Percentiles rank a stretch among this genome's conserved stretches.
These are phyloP conservation scores for Alnus glutinosa DNA, from an alignment of 306 rosid genomes.

Conservation along the genomic window DNA sequence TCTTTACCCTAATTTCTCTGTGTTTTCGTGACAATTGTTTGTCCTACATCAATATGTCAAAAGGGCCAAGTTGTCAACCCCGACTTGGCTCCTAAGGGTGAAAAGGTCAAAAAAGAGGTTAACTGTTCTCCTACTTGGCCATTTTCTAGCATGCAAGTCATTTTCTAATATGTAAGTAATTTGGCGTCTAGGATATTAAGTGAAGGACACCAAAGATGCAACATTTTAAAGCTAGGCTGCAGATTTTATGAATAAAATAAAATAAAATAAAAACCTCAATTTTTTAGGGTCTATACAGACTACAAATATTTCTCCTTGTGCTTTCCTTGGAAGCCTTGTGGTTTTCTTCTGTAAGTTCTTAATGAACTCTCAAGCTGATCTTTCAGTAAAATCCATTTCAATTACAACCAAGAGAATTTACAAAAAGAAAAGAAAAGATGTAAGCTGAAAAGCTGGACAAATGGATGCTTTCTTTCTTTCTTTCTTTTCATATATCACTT, in stretches of 20 bases:
- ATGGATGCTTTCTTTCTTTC: background rate
- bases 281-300: background rate
- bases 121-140: background rate
- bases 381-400: background rate
- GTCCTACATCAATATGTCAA: no score
- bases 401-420: background rate
- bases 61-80: background rate
- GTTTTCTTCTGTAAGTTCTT: background rate
- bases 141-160: background rate
- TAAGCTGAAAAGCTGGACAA: background rate
- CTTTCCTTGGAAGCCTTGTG: background rate
- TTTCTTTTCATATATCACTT: background rate
- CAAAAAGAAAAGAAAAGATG: background rate
- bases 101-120: background rate
- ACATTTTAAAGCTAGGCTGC: no score
- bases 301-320: background rate
- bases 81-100: background rate
- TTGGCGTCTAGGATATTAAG: background rate
- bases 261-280: background rate
- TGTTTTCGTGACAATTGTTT: no score
- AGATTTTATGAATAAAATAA: background rate
- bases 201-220: background rate
- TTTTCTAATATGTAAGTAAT: background rate
- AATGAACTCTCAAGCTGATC: background rate
- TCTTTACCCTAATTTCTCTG: no score